A percentile compares a stretch with the other conserved stretches of the same genome.
Conservation (phyloP, 441 rosid genomes). For the Arabidopsis lyrata region DNA sequence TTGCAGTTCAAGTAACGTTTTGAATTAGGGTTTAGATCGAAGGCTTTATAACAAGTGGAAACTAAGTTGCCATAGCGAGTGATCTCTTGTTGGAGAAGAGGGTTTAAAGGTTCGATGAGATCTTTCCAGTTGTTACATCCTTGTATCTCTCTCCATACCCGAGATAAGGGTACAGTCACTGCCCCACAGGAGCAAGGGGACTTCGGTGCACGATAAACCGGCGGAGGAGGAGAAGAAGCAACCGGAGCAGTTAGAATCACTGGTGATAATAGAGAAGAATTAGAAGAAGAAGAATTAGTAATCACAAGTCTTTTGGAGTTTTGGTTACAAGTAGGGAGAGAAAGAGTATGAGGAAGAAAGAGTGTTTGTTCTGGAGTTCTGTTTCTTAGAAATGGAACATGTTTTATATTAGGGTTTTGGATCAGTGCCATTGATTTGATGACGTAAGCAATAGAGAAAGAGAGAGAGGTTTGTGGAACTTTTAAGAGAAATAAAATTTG, state of each 20-base stretch:
- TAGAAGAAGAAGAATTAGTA: slow-evolving; percentile 12
- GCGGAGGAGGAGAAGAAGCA: slow-evolving; percentile 9
- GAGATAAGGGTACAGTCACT: slow-evolving; percentile 36
- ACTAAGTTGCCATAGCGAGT: slow-evolving; percentile 68
- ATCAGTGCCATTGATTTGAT: slow-evolving; percentile 52
- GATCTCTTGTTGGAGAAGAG: slow-evolving; percentile 63
- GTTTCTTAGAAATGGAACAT: slow-evolving; percentile 32
- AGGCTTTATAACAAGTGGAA: slow-evolving; percentile 63
- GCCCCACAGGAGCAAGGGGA: neutral
- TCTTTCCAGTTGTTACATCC: slow-evolving; percentile 65
- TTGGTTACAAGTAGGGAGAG: slow-evolving; percentile 41
- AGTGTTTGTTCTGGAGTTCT: slow-evolving; percentile 18
- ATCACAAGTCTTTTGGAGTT: slow-evolving; percentile 32
- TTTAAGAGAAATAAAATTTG: slow-evolving; percentile 1
- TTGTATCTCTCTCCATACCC: slow-evolving; percentile 64
- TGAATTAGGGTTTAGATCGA: slow-evolving; percentile 58
- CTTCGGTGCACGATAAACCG: slow-evolving; percentile 5
- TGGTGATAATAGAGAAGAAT: slow-evolving; percentile 27
- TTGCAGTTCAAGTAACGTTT: slow-evolving; percentile 69
- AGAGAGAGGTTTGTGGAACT: slow-evolving; percentile 3
- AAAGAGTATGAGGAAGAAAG: slow-evolving; percentile 30
- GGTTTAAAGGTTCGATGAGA: slow-evolving; percentile 64
- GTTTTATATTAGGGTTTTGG: slow-evolving; percentile 47
- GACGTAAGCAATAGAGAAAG: neutral
- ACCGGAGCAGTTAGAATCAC: slow-evolving; percentile 13